Conservation (phyloP, 1,284 basidiomycete genomes). For the Coriolopsis trogii region DNA sequence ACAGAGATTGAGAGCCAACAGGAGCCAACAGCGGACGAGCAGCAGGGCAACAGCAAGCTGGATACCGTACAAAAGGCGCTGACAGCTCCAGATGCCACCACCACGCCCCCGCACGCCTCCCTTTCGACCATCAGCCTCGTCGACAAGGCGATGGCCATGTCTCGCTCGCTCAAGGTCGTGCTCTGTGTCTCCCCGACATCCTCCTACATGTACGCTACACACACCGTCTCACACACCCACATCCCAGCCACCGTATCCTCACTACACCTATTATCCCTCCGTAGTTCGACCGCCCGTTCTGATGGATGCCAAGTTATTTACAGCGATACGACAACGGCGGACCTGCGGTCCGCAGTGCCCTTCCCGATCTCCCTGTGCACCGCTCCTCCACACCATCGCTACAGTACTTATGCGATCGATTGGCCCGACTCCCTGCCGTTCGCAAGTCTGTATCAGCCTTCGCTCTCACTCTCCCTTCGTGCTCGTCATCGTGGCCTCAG, state of each 20-base stretch:
- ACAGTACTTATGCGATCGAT: not conserved
- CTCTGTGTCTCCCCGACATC: not conserved
- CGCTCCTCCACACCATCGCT: conserved; percentile 4
- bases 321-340: conserved; percentile 19
- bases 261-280: conserved; percentile 10
- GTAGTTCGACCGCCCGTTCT: conserved; percentile 19
- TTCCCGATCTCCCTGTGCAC: not conserved
- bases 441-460: too few relatives aligned
- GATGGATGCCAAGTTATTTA: conserved; percentile 20
- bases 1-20: conserved; percentile 24
- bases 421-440: too few relatives aligned
- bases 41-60: conserved; percentile 10
- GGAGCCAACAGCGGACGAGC: too few relatives aligned
- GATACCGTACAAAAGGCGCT: too few relatives aligned
- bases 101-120: conserved; percentile 1
- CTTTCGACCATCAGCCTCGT: conserved; percentile 3
- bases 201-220: conserved; percentile 2
- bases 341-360: conserved; percentile 17
- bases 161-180: not conserved
- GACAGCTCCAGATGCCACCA: not conserved
- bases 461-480: too few relatives aligned
- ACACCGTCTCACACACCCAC: not conserved
- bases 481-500: too few relatives aligned
- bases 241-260: conserved; percentile 12
- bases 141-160: too few relatives aligned